Percentiles rank a stretch among this genome's conserved stretches.
Evolutionary conservation across 192 early-diverging fungal genomes (phyloP).

Genomic region (Coemansia sp.): DNA sequence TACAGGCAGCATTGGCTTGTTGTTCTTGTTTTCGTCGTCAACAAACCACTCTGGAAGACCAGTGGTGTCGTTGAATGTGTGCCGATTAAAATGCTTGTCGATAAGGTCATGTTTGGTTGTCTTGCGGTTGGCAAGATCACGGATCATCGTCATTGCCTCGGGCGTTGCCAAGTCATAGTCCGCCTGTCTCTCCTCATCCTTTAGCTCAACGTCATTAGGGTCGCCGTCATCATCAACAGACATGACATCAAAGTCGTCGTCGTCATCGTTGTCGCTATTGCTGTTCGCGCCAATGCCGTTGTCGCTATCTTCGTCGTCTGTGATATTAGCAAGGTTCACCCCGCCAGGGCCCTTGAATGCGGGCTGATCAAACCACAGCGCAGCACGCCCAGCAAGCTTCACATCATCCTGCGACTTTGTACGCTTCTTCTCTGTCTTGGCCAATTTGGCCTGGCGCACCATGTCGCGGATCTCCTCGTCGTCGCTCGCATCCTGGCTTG

Average conservation of each 20-base stretch:
- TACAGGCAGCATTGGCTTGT: slow-evolving; percentile 86
- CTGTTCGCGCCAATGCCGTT: background rate
- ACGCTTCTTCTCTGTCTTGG: slow-evolving; percentile 19
- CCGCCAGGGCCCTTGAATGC: slow-evolving; percentile 73
- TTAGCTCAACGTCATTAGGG: slow-evolving; percentile 45
- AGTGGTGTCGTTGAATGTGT: slow-evolving; percentile 82
- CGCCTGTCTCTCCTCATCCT: slow-evolving; percentile 52
- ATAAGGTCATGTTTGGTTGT: slow-evolving; percentile 79
- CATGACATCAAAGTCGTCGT: slow-evolving; percentile 59
- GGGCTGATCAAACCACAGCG: slow-evolving; percentile 96
- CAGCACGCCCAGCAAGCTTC: slow-evolving; percentile 74
- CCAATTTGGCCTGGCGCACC: slow-evolving; percentile 36
- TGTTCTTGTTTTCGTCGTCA: slow-evolving; percentile 88
- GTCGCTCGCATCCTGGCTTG: slow-evolving; percentile 38
- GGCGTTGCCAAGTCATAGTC: slow-evolving; percentile 81
- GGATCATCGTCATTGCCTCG: slow-evolving; percentile 86
- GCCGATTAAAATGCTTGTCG: slow-evolving; percentile 89
- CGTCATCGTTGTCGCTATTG: slow-evolving; percentile 38
- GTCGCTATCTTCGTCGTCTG: slow-evolving; percentile 54
- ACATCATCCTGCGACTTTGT: slow-evolving; percentile 23
- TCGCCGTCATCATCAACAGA: slow-evolving; percentile 45
- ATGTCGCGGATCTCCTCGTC: slow-evolving; percentile 52
- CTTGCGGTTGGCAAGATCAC: slow-evolving; percentile 75
- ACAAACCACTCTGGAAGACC: slow-evolving; percentile 90
- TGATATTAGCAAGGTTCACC: slow-evolving; percentile 57